A percentile compares a stretch with the other conserved stretches of the same genome.
These are phyloP conservation scores for Waltergamsia citrina DNA, from an alignment of 2,329 filamentous ascomycete species.

Conservation along the genomic window DNA sequence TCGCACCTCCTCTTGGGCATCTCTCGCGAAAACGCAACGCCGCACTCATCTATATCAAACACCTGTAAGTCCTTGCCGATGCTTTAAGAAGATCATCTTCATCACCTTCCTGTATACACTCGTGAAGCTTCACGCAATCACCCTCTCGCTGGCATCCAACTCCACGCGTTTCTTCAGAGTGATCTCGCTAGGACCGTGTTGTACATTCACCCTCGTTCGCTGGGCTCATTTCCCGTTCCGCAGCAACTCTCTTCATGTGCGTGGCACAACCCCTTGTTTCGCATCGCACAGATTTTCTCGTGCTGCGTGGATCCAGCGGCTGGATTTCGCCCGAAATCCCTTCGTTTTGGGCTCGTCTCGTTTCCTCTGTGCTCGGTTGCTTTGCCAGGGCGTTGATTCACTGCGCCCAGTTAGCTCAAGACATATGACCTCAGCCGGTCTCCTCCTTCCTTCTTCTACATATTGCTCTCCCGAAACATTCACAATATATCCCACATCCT, in stretches of 20 bases:
- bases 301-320: not conserved
- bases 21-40: constrained; percentile 1
- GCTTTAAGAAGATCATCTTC: no score
- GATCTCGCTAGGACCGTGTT: no score
- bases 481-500: no score
- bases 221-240: not conserved
- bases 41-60: not conserved
- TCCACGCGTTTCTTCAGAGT: no score
- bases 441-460: no score
- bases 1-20: not conserved
- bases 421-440: no score
- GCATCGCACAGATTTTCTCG: constrained; percentile 1
- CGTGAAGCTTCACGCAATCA: not conserved
- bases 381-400: not conserved
- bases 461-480: no score
- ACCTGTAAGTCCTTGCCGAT: not conserved
- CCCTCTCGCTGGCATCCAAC: not conserved
- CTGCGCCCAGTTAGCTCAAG: no score
- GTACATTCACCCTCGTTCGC: not conserved
- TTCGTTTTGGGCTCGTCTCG: not conserved
- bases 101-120: no score
- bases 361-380: not conserved
- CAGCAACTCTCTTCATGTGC: not conserved
- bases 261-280: constrained; percentile 2
- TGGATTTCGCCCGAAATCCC: not conserved